Evolutionary conservation across 2,329 filamentous ascomycete genomes (phyloP).

Genomic region (Cladosporium sp.): DNA sequence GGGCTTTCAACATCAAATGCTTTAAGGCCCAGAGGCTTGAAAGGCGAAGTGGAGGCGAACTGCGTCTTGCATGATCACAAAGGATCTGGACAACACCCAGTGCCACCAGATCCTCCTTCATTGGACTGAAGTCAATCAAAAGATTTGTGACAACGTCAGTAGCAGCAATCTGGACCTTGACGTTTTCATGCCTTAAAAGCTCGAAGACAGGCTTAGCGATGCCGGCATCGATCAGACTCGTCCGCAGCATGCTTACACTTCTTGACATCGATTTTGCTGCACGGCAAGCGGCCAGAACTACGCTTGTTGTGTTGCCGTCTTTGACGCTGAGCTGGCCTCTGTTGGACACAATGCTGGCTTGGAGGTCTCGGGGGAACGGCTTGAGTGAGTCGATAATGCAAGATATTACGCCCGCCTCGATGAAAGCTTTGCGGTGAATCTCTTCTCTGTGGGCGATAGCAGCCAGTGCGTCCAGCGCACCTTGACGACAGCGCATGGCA

Average conservation of each 20-base stretch:
- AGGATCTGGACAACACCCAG: constrained; percentile 73
- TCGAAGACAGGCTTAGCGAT: constrained; percentile 75
- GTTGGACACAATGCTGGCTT: constrained; percentile 10
- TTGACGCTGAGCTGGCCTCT: constrained; percentile 13
- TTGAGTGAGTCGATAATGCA: constrained; percentile 83
- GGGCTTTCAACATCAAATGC: constrained; percentile 75
- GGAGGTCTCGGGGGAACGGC: constrained; percentile 34
- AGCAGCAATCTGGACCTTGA: constrained; percentile 82
- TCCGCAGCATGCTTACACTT: constrained; percentile 80
- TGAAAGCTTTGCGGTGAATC: constrained; percentile 76
- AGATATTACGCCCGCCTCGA: constrained; percentile 76
- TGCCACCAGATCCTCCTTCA: constrained; percentile 77
- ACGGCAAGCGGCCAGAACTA: constrained; percentile 83
- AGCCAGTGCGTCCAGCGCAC: constrained; percentile 75
- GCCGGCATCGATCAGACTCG: constrained; percentile 81
- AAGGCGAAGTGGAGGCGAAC: constrained; percentile 74
- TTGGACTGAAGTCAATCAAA: constrained; percentile 83
- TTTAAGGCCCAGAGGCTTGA: constrained; percentile 94
- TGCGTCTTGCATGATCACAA: constrained; percentile 80
- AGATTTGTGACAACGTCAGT: constrained; percentile 84
- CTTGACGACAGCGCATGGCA: constrained; percentile 74
- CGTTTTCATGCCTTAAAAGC: constrained; percentile 71
- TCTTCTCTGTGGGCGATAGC: constrained; percentile 80
- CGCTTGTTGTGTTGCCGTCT: constrained; percentile 75
- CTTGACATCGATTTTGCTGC: constrained; percentile 78